These are phyloP conservation scores for Alopecurus myosuroides DNA, from an alignment of 176 grass and related monocot genomes.

Conservation along the genomic window DNA sequence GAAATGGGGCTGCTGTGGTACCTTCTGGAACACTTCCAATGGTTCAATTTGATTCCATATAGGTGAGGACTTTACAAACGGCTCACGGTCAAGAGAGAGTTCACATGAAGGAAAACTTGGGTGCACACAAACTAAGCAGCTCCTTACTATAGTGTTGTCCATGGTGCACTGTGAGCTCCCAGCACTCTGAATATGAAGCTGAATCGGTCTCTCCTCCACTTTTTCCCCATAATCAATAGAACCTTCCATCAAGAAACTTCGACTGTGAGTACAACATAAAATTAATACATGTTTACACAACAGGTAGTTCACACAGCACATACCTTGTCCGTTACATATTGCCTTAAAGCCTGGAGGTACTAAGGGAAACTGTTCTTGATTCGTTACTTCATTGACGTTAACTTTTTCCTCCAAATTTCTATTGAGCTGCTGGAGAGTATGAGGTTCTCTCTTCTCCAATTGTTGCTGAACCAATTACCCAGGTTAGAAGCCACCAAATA, in stretches of 20 bases:
- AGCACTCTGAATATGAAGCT: background rate
- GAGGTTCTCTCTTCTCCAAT: background rate
- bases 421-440: background rate
- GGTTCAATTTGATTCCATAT: conserved; percentile 50
- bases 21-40: conserved; percentile 25
- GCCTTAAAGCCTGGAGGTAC: conserved; percentile 20
- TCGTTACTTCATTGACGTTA: background rate
- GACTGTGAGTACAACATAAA: background rate
- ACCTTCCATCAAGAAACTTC: background rate
- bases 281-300: background rate
- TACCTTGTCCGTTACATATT: conserved; percentile 14
- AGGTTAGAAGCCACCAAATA: background rate
- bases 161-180: background rate
- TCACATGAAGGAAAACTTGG: background rate
- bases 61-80: conserved; percentile 40
- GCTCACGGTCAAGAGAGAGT: background rate
- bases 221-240: background rate
- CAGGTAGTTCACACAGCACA: background rate
- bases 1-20: conserved; percentile 66
- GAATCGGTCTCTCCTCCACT: conserved; percentile 8
- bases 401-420: conserved; percentile 14
- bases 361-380: background rate
- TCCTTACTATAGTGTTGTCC: background rate
- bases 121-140: conserved; percentile 3
- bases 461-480: background rate